Base-by-base conservation (phyloP, 2,329 filamentous ascomycete genomes). In the Aureobasidium leucospermi region DNA sequence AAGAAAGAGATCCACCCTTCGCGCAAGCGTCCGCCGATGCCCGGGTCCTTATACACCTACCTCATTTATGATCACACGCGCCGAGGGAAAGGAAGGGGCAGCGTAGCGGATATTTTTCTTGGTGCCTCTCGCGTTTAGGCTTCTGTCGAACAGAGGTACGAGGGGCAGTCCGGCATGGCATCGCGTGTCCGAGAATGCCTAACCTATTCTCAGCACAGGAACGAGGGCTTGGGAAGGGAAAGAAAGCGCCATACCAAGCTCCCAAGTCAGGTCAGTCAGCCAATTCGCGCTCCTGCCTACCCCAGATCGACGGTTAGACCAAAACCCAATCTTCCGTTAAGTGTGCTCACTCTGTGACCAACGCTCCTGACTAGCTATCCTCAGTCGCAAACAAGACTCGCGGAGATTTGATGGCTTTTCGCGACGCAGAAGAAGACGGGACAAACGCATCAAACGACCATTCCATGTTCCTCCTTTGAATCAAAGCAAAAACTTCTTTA, bases 121-220 rank as follows among this genome's bases (percentile, higher is more conserved):
- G 34, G 5, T 52, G 13, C 16, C 10, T 53, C 15, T 32, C 11
- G 23, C 36, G 47, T 49, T 58, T 58, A 48, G 55, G 23, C 55
- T 58, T 58, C 55, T 58, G 55, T 58, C 55, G 55, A 49, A 16
- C 5, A 48, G 6, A 57, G 51, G 51, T 45, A 45, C 51, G 41
- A 55, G 51, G 31, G 10, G 16, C 11, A 55, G 51, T 36, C 51
- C 39, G 51, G 28, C 38, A 15, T 36, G 51, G 51, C 28, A 34
- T 55, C 28, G 51, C 16, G 39, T 55, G 49, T 42, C 23, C 36
- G 38, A 6, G 42, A n/a, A 28, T 10, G 11, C 16, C 49, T 53
- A 41, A 36, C 31, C 39, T 42, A 15, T 45, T 43, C 51, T 11
- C n/a, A 34, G 49, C 49, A 15, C 2, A 36, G 39, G 39, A 45